phyloP scores from a whole-genome alignment of 2,329 filamentous ascomycete species.

The Gaeumannomyces sp. region DNA sequence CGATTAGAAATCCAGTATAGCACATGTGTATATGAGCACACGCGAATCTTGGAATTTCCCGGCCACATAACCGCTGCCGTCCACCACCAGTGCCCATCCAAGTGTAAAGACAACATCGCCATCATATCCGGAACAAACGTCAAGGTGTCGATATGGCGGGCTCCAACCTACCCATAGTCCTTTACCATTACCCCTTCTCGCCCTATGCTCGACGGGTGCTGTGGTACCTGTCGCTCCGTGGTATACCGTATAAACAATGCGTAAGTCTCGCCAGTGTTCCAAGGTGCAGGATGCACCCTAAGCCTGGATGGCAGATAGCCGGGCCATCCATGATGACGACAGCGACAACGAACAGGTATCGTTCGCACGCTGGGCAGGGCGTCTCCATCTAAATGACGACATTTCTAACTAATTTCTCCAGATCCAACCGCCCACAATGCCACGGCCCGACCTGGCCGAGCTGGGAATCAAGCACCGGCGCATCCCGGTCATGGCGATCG shows the following conservation, averaged over 20 bases:
- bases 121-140: no score
- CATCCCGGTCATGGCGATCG: constrained; percentile 62
- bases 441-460: constrained; percentile 55
- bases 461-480: constrained; percentile 62
- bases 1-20: neutral
- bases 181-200: constrained; percentile 62
- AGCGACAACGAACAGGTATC: no score
- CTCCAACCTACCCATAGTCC: constrained; percentile 37
- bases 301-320: no score
- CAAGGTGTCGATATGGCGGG: constrained; percentile 9
- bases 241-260: constrained; percentile 61
- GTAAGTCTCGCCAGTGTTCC: constrained; percentile 36
- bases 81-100: neutral
- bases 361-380: neutral
- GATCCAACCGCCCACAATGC: constrained; percentile 58
- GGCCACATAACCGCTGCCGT: neutral
- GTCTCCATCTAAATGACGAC: constrained; percentile 5
- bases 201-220: constrained; percentile 57
- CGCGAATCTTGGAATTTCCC: neutral
- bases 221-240: constrained; percentile 63
- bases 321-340: neutral
- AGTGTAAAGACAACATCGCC: neutral
- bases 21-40: no score
- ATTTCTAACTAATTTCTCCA: neutral
- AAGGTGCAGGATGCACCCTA: neutral